phyloP scores from a whole-genome alignment of 768 basidiomycete genomes.

The Russula sp. region DNA sequence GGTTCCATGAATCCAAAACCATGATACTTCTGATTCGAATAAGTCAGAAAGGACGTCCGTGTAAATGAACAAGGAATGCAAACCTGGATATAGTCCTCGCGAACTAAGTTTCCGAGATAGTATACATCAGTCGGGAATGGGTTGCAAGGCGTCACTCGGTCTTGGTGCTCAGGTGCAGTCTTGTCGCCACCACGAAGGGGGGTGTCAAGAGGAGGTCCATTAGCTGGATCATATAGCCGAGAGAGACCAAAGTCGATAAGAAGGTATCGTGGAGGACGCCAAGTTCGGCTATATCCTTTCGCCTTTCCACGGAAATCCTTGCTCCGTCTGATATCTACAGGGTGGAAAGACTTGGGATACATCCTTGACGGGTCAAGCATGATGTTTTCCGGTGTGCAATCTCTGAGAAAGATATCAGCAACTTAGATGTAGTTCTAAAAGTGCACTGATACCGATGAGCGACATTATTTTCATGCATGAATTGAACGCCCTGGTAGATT shows the following conservation, averaged over 20 bases:
- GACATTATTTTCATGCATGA: constrained; percentile 8
- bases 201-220: constrained; percentile 6
- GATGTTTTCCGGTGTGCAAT: constrained; percentile 11
- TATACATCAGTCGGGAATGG: constrained; percentile 20
- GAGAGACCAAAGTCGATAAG: constrained; percentile 21
- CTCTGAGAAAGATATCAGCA: background rate
- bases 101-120: background rate
- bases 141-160: background rate
- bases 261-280: background rate
- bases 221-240: background rate
- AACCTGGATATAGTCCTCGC: too few species aligned
- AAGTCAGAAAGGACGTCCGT: background rate
- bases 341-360: constrained; percentile 17
- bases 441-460: constrained; percentile 8
- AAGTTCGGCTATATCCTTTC: constrained; percentile 2
- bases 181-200: constrained; percentile 1
- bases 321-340: background rate
- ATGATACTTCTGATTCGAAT: constrained; percentile 4
- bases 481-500: constrained; percentile 1
- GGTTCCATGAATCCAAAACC: constrained; percentile 13
- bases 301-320: constrained; percentile 6
- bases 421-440: background rate
- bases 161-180: constrained; percentile 13
- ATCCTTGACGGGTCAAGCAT: constrained; percentile 17
- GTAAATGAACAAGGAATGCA: too few species aligned